Evolutionary conservation across 2,329 filamentous ascomycete genomes (phyloP).

Genomic region (Fusarium sp.): DNA sequence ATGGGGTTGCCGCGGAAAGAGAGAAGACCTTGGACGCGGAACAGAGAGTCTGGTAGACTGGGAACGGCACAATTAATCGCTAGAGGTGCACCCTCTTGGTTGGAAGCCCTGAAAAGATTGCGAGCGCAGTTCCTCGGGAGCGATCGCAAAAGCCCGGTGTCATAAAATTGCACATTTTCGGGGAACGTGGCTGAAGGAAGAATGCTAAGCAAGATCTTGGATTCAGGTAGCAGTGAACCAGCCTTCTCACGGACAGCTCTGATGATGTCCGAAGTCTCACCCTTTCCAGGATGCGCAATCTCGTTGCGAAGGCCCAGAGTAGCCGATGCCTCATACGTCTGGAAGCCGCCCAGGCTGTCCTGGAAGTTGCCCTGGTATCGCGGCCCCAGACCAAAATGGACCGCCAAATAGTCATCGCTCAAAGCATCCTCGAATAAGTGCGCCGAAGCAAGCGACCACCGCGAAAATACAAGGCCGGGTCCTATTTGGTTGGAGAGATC

Average conservation of each 20-base stretch:
- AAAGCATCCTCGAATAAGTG: conserved; percentile 88
- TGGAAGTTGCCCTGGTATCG: conserved; percentile 97
- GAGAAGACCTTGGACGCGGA: conserved; percentile 81
- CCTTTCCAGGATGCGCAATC: conserved; percentile 86
- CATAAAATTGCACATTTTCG: conserved; percentile 81
- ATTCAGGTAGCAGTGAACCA: conserved; percentile 82
- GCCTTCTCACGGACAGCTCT: conserved; percentile 88
- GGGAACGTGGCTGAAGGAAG: conserved; percentile 83
- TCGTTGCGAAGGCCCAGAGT: conserved; percentile 92
- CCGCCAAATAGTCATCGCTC: conserved; percentile 91
- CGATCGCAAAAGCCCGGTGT: conserved; percentile 79
- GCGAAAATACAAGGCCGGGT: conserved; percentile 76
- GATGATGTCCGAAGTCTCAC: conserved; percentile 91
- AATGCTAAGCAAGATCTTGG: conserved; percentile 83
- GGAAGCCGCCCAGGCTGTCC: conserved; percentile 93
- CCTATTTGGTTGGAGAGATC: conserved; percentile 84
- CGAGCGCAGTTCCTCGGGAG: conserved; percentile 79
- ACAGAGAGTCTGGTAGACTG: conserved; percentile 88
- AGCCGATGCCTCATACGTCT: conserved; percentile 94
- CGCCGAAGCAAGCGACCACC: conserved; percentile 90
- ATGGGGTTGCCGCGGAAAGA: conserved; percentile 86
- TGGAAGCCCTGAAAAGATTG: conserved; percentile 59
- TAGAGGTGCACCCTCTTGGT: conserved; percentile 72
- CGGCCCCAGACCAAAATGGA: conserved; percentile 89
- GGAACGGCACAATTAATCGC: conserved; percentile 90